A percentile compares a stretch with the other conserved stretches of the same genome.
phyloP scores from a whole-genome alignment of 345 rosid genomes.

The Pistacia integerrima region DNA sequence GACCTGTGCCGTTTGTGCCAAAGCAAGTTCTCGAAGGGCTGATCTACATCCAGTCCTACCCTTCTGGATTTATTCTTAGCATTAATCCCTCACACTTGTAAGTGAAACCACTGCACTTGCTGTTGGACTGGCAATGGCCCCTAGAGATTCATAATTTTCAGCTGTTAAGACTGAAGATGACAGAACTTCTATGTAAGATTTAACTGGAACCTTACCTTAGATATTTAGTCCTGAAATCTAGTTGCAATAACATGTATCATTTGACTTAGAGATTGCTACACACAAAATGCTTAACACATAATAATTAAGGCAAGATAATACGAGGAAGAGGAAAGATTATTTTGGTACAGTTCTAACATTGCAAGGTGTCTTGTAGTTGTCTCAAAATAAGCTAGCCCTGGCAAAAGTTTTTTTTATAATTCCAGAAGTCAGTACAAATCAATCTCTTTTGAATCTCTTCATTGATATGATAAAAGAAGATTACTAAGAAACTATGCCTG shows the following conservation, averaged over 20 bases:
- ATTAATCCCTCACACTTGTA: not conserved
- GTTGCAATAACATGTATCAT: not conserved
- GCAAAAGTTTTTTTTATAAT: not conserved
- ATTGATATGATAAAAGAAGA: not conserved
- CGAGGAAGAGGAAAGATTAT: not conserved
- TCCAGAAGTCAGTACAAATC: not conserved
- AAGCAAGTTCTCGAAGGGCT: not conserved
- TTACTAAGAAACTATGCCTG: not conserved
- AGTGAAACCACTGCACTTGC: not conserved
- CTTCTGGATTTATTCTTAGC: not conserved
- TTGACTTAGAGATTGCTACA: not conserved
- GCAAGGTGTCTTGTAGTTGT: not conserved
- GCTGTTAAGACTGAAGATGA: not conserved
- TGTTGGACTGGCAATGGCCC: not conserved
- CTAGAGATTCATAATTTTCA: not conserved
- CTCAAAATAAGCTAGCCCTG: not conserved
- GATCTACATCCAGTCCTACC: not conserved
- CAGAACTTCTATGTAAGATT: not conserved
- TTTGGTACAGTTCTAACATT: not conserved
- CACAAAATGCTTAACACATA: not conserved
- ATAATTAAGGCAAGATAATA: not conserved
- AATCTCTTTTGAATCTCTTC: not conserved
- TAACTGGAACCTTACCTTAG: not conserved
- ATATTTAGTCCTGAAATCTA: not conserved
- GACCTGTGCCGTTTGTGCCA: not conserved